phyloP scores from a whole-genome alignment of 352 stramenopile genomes.

The Pythium utonaiense region DNA sequence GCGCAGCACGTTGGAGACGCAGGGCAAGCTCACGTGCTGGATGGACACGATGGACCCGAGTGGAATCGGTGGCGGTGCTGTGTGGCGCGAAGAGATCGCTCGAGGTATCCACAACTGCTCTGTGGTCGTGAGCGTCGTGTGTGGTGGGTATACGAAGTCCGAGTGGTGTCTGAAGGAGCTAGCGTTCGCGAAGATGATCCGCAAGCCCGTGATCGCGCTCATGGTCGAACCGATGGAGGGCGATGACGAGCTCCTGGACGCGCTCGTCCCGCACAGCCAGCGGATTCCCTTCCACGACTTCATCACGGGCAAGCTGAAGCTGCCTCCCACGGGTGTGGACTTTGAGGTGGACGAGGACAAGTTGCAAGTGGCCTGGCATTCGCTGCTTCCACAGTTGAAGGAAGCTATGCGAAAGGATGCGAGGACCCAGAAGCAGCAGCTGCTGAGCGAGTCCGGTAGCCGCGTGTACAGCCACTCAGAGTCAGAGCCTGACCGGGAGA shows the following conservation, averaged over 20 bases:
- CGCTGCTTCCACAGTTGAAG: slow-evolving; percentile 43
- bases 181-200: slow-evolving; percentile 63
- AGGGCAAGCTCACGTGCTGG: slow-evolving; percentile 76
- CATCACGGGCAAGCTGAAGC: slow-evolving; percentile 28
- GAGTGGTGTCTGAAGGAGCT: slow-evolving; percentile 84
- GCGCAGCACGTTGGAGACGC: slow-evolving; percentile 61
- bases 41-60: slow-evolving; percentile 70
- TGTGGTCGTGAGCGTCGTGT: slow-evolving; percentile 69
- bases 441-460: neutral
- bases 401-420: slow-evolving; percentile 45
- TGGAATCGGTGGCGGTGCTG: slow-evolving; percentile 71
- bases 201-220: slow-evolving; percentile 70
- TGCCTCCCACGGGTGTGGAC: slow-evolving; percentile 31
- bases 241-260: slow-evolving; percentile 66
- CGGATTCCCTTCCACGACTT: slow-evolving; percentile 76
- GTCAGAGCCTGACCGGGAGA: slow-evolving; percentile 12
- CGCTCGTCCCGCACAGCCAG: slow-evolving; percentile 50
- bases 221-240: no score
- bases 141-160: slow-evolving; percentile 63
- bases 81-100: slow-evolving; percentile 82
- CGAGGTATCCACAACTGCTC: slow-evolving; percentile 72
- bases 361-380: slow-evolving; percentile 42
- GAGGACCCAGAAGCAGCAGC: slow-evolving; percentile 27
- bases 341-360: slow-evolving; percentile 51
- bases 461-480: slow-evolving; percentile 10